Conservation (phyloP, 331 rosid species). For the Telfairia occidentalis region DNA sequence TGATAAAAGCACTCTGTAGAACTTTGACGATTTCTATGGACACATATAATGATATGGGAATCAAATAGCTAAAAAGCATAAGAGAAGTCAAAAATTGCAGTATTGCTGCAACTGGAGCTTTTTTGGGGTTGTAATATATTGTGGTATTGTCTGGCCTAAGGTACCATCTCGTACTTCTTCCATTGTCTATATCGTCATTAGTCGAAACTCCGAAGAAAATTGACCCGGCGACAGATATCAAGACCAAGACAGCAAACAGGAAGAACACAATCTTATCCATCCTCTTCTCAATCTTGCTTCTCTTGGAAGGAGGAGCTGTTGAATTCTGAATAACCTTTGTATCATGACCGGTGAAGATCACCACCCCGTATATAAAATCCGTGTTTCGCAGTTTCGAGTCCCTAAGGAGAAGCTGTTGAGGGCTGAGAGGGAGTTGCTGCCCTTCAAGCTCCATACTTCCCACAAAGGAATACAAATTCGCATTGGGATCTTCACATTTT, state of each 20-base stretch:
- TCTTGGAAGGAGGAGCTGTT: conserved; percentile 83
- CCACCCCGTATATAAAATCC: conserved; percentile 77
- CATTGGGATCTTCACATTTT: conserved; percentile 91
- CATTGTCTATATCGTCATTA: conserved; percentile 44
- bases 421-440: conserved; percentile 60
- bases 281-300: conserved; percentile 80
- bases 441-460: conserved; percentile 58
- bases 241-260: conserved; percentile 45
- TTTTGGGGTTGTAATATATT: conserved; percentile 49
- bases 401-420: conserved; percentile 87
- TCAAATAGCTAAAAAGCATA: conserved; percentile 76
- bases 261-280: conserved; percentile 80
- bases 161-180: conserved; percentile 71
- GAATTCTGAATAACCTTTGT: conserved; percentile 95
- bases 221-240: conserved; percentile 55
- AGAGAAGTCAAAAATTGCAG: conserved; percentile 67
- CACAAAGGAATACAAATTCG: conserved; percentile 72
- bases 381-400: conserved; percentile 92
- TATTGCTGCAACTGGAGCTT: conserved; percentile 52
- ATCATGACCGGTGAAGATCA: conserved; percentile 79
- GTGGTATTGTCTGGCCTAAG: conserved; percentile 70
- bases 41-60: conserved; percentile 90
- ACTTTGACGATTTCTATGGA: conserved; percentile 94
- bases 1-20: conserved; percentile 82
- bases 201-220: conserved; percentile 57